Conservation (phyloP, 495 filamentous ascomycete species). For the Penicillium silybi region DNA sequence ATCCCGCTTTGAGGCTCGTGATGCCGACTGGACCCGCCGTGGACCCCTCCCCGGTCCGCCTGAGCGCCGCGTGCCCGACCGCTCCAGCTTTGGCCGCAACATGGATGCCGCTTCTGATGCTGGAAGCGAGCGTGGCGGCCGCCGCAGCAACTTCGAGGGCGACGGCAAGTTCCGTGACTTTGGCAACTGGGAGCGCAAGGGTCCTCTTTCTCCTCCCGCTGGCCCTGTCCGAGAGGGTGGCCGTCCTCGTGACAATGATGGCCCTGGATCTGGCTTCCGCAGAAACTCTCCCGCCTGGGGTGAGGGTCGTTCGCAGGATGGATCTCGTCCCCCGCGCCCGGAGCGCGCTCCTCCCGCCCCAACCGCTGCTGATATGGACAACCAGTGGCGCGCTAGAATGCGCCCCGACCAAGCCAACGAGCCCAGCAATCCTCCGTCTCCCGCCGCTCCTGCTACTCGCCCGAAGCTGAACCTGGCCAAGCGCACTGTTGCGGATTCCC, state of each 20-base stretch:
- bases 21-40: conserved; percentile 79
- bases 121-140: conserved; percentile 47
- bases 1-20: conserved; percentile 41
- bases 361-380: conserved; percentile 82
- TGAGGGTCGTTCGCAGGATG: conserved; percentile 74
- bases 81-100: conserved; percentile 45
- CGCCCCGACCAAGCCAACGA: conserved; percentile 69
- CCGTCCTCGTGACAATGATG: conserved; percentile 64
- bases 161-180: conserved; percentile 87
- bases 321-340: conserved; percentile 78
- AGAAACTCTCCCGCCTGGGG: conserved; percentile 79
- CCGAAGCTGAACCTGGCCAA: conserved; percentile 82
- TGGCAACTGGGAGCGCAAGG: conserved; percentile 91
- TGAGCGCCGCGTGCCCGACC: conserved; percentile 46
- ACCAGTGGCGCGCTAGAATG: conserved; percentile 83
- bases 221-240: conserved; percentile 61
- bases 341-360: conserved; percentile 71
- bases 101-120: conserved; percentile 51
- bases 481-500: conserved; percentile 77
- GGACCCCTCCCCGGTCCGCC: conserved; percentile 78
- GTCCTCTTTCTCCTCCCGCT: conserved; percentile 73
- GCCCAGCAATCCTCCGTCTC: conserved; percentile 56
- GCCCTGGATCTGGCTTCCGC: conserved; percentile 52
- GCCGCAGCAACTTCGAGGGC: conserved; percentile 55
- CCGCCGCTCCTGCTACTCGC: conserved; percentile 49